Conservation (phyloP, 1,284 basidiomycete species). For the Ceratobasidium theobromae region DNA sequence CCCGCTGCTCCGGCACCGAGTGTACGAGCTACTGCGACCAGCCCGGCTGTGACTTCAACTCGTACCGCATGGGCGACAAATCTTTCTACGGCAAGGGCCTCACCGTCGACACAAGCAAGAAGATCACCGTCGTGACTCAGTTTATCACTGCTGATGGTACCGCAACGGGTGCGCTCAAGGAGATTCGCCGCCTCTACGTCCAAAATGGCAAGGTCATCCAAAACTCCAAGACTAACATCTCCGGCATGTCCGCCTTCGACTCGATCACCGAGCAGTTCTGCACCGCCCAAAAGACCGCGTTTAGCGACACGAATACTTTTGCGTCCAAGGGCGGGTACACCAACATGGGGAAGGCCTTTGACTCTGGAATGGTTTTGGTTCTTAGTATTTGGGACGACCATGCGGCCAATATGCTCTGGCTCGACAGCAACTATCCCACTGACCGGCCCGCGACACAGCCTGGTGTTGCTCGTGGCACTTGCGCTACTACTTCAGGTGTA, state of each 20-base stretch:
- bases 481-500: constrained; percentile 52
- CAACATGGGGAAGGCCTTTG: constrained; percentile 50
- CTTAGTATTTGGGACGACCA: constrained; percentile 61
- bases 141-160: constrained; percentile 54
- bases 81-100: constrained; percentile 49
- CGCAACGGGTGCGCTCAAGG: constrained; percentile 50
- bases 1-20: constrained; percentile 36
- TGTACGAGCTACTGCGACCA: constrained; percentile 42
- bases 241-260: constrained; percentile 40
- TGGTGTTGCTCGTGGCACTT: constrained; percentile 57
- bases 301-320: constrained; percentile 52
- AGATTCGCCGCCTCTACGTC: constrained; percentile 57
- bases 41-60: constrained; percentile 60
- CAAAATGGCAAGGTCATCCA: constrained; percentile 55
- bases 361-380: constrained; percentile 56
- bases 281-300: constrained; percentile 48
- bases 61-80: constrained; percentile 54
- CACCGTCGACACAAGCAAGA: constrained; percentile 52
- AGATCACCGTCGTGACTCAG: constrained; percentile 58
- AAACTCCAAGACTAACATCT: constrained; percentile 49
- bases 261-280: constrained; percentile 50
- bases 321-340: constrained; percentile 49
- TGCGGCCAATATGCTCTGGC: constrained; percentile 59
- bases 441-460: constrained; percentile 46
- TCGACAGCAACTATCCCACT: constrained; percentile 58